Evolutionary conservation across 371 early-diverging fungal species (phyloP).

Genomic region (Capillidium rhysosporum): DNA sequence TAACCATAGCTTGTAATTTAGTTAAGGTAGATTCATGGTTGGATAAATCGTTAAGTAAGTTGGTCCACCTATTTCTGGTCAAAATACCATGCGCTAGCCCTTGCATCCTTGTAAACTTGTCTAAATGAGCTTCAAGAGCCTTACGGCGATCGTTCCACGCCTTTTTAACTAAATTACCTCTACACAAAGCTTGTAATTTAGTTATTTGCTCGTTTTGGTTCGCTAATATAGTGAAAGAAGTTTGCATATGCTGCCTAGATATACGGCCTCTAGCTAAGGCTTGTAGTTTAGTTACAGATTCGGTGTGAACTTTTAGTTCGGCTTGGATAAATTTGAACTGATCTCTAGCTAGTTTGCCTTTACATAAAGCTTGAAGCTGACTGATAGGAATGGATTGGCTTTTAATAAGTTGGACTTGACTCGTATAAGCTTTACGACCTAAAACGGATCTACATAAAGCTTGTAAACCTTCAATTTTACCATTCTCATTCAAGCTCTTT

Average conservation of each 20-base stretch:
- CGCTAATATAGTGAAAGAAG: slow-evolving; percentile 18
- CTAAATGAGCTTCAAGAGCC: slow-evolving; percentile 5
- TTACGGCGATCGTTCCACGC: slow-evolving; percentile 18
- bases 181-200: slow-evolving; percentile 36
- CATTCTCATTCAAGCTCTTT: no score
- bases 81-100: slow-evolving; percentile 4
- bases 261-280: slow-evolving; percentile 28
- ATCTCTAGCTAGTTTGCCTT: not conserved
- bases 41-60: not conserved
- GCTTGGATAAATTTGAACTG: not conserved
- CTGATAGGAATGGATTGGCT: not conserved
- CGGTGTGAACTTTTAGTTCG: not conserved
- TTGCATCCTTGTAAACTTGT: not conserved
- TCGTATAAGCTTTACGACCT: not conserved
- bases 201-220: slow-evolving; percentile 19
- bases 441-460: not conserved
- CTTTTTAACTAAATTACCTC: slow-evolving; percentile 28
- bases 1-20: slow-evolving; percentile 1
- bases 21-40: not conserved
- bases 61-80: not conserved
- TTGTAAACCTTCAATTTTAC: not conserved
- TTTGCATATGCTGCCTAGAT: slow-evolving; percentile 24
- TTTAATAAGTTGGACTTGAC: not conserved
- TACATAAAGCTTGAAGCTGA: not conserved
- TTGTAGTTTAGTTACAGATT: slow-evolving; percentile 27